Evolutionary conservation across 2,329 filamentous ascomycete genomes (phyloP), one percentile per base, ranked within the genome.

Genomic region (Verticillium zaregamsianum): DNA sequence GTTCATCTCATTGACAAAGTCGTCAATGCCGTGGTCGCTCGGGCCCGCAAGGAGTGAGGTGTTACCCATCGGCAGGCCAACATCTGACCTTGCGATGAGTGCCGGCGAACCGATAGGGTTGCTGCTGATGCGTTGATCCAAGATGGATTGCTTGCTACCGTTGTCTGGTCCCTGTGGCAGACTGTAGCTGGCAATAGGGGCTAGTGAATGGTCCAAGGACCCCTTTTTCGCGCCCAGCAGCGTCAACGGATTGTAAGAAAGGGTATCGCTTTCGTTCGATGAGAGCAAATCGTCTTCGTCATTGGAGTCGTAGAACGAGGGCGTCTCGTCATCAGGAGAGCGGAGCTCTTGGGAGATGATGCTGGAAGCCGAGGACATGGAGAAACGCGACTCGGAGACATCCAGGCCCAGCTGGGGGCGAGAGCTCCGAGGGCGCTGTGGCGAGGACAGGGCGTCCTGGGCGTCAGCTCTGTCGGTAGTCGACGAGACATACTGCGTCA

Each of bases 231-330:
- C 39, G 58, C 64, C 49, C 39, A 60, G 39, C 58, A 61, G 37
- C 17, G 65, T 67, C 1, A 65, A 58, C 37, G 71, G 67, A 23
- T 72, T 68, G 23, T 70, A 66, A n/a, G 68, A 64, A 57, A 73
- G 67, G n/a, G 65, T 68, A 11, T 78, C 76, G 15, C 74, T 74
- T 25, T 76, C 76, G 55, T 72, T 73, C 32, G 70, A 73, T 11
- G 72, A 74, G 20, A 74, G 62, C 28, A 63, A 52, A 12, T 52
- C 62, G 20, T 71, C 71, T 20, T 77, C 75, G 14, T 78, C 76
- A 7, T 80, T 76, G 9, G 76, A 78, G 58, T 82, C 79, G 65
- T 80, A 80, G 64, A 81, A 82, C 40, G 78, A 80, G 3, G 76
- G 77, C 12, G 73, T 71, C 33, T 80, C 79, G 57, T 77, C 72